Evolutionary conservation across 768 basidiomycete genomes (phyloP).

Genomic region (Scleroderma citrinum): DNA sequence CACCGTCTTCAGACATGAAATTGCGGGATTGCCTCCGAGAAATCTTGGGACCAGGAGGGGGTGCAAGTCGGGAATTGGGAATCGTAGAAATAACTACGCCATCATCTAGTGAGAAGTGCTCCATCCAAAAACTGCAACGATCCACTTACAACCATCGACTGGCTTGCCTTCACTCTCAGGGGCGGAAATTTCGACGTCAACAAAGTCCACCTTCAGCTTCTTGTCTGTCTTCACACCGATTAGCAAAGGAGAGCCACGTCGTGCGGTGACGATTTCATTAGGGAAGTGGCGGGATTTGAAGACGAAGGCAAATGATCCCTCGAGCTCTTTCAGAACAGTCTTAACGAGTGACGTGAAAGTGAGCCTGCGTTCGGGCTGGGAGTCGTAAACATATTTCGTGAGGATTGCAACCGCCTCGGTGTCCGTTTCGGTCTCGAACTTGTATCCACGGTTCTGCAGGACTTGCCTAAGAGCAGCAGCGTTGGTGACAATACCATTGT

Average conservation of each 20-base stretch:
- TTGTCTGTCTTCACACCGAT: conserved; percentile 99
- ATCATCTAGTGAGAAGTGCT: conserved; percentile 3
- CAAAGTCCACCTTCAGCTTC: conserved; percentile 99
- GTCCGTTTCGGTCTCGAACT: conserved; percentile 93
- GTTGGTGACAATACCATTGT: conserved; percentile 99
- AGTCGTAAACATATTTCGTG: conserved; percentile 94
- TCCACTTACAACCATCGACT: conserved; percentile 36
- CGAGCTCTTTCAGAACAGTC: conserved; percentile 93
- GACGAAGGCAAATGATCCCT: conserved; percentile 98
- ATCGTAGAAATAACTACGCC: conserved; percentile 41
- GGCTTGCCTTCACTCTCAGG: conserved; percentile 49
- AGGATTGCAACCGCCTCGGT: conserved; percentile 97
- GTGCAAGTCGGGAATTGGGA: conserved; percentile 60
- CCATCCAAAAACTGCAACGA: background rate
- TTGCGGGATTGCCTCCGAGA: conserved; percentile 93
- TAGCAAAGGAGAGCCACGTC: conserved; percentile 92
- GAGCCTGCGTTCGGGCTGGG: conserved; percentile 77
- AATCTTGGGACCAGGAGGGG: conserved; percentile 67
- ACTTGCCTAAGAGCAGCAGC: conserved; percentile 82
- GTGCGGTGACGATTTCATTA: conserved; percentile 91
- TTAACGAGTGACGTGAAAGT: conserved; percentile 92
- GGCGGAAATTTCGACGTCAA: conserved; percentile 92
- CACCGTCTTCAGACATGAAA: conserved; percentile 97
- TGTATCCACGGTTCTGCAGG: conserved; percentile 92
- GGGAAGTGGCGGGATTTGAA: conserved; percentile 98